phyloP scores from a whole-genome alignment of 2,329 filamentous ascomycete species.

The Dothidotthia symphoricarpi region DNA sequence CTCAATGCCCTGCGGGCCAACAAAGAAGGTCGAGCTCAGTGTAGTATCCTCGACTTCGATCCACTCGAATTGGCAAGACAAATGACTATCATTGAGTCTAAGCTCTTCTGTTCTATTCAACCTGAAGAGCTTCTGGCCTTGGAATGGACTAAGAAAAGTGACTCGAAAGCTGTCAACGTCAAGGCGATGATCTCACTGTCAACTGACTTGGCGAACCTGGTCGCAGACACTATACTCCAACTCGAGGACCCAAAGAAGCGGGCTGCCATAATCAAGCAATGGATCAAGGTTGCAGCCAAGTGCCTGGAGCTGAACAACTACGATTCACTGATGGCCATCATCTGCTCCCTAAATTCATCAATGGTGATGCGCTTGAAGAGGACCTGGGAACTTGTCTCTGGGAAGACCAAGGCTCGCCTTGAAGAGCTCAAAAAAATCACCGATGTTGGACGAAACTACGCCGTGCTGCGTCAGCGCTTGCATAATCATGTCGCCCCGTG shows the following conservation, averaged over 20 bases:
- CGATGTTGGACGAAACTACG: conserved; percentile 88
- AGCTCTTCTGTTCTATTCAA: conserved; percentile 85
- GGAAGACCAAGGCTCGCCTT: conserved; percentile 77
- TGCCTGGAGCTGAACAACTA: conserved; percentile 93
- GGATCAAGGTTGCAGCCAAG: conserved; percentile 90
- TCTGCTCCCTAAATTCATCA: conserved; percentile 88
- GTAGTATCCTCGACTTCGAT: conserved; percentile 86
- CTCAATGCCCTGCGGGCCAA: conserved; percentile 68
- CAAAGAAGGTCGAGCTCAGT: conserved; percentile 67
- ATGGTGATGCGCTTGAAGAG: conserved; percentile 83
- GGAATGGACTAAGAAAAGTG: conserved; percentile 89
- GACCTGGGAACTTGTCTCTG: conserved; percentile 87
- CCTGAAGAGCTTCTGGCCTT: conserved; percentile 88
- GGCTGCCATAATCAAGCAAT: conserved; percentile 88
- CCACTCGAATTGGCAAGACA: conserved; percentile 88
- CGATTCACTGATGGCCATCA: conserved; percentile 93
- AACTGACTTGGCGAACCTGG: conserved; percentile 87
- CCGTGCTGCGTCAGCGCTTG: conserved; percentile 76
- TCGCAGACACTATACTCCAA: conserved; percentile 87
- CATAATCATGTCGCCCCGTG: conserved; percentile 87
- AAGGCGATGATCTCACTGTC: conserved; percentile 91
- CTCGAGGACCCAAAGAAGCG: conserved; percentile 91
- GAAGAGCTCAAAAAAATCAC: conserved; percentile 80
- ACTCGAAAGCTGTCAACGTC: conserved; percentile 79
- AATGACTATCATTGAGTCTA: conserved; percentile 87